Evolutionary conservation across 805 yeast species (phyloP), one percentile per base, ranked within the genome.

Genomic region (Yamadazyma sp.): DNA sequence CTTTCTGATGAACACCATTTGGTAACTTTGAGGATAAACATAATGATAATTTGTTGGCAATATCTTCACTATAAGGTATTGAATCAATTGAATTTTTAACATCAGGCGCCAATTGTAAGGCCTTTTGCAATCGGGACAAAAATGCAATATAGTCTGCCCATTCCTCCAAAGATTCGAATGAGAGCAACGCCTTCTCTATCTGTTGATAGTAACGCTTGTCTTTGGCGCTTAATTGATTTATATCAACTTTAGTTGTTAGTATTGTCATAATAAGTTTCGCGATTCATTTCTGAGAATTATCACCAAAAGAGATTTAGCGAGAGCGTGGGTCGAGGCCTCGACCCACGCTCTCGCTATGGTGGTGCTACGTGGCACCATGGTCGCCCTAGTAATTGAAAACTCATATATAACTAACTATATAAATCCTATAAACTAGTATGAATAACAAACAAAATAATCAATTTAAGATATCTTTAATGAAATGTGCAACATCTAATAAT

Each of bases 141-240:
- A 86, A 89, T 15, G 97, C 82, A 38, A 93, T 93, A 56, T 91
- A 88, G 55, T 93, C 98, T 10, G 98, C 98, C 99, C 99, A 93
- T 64, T 93, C 98, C 21, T 80, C 84, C 1, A 88, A 82, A 2
- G 84, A 63, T 34, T 86, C 96, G 76, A 69, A 5, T 75, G 43
- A 21, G 7, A 16, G 11, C 4, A 44, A 17, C 9, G 41, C 40
- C 22, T 36, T 40, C 26, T 44, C 48, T 13, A 44, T 41, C 12
- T 22, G 29, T 25, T 44, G 48, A 14, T 13, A 21, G 27, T 40
- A 39, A 21, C 43, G 33, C 24, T 38, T 40, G 20, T 43, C 42
- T 39, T 45, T 48, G 25, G 47, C 21, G 1, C 53, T 31, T 23
- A 42, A 28, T 22, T 33, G 35, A 22, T 33, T 15, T 15, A 20